These are phyloP conservation scores for Xerophyta viscosa DNA, from an alignment of 106 monocot genomes.

Conservation along the genomic window DNA sequence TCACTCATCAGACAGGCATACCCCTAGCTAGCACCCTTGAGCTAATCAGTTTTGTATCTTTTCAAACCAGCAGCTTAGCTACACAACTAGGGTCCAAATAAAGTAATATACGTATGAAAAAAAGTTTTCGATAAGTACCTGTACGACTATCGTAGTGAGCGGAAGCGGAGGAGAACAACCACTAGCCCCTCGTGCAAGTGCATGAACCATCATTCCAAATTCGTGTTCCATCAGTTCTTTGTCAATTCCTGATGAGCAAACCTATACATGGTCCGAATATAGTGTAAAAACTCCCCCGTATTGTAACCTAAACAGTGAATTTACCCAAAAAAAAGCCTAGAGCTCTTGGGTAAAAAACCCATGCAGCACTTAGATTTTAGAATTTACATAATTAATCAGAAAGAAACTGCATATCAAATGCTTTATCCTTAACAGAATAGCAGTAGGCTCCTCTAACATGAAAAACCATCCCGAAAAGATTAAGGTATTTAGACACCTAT, in stretches of 20 bases:
- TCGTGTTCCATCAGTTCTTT: conserved; percentile 53
- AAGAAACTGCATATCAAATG: too few species aligned
- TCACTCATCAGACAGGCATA: too few species aligned
- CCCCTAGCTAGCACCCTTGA: too few species aligned
- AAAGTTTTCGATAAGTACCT: conserved; percentile 31
- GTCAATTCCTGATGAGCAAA: conserved; percentile 63
- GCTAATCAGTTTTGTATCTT: too few species aligned
- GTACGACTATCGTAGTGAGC: conserved; percentile 72
- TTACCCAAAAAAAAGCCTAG: background rate
- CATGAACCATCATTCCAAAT: conserved; percentile 52
- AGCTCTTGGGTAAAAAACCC: too few species aligned
- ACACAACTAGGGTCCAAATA: background rate
- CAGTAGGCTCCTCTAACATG: too few species aligned
- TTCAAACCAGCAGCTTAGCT: background rate
- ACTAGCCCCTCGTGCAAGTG: conserved; percentile 53
- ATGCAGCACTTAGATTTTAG: background rate
- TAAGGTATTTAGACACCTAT: too few species aligned
- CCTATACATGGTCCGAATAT: conserved; percentile 20
- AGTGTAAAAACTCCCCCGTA: background rate
- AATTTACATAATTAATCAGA: too few species aligned
- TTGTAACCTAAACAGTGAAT: background rate
- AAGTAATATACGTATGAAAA: background rate
- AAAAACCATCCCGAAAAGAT: too few species aligned
- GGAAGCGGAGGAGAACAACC: conserved; percentile 67
- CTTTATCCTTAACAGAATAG: too few species aligned